Conservation (phyloP, 2,329 filamentous ascomycete genomes). For the Arthrinium puccinioides region DNA sequence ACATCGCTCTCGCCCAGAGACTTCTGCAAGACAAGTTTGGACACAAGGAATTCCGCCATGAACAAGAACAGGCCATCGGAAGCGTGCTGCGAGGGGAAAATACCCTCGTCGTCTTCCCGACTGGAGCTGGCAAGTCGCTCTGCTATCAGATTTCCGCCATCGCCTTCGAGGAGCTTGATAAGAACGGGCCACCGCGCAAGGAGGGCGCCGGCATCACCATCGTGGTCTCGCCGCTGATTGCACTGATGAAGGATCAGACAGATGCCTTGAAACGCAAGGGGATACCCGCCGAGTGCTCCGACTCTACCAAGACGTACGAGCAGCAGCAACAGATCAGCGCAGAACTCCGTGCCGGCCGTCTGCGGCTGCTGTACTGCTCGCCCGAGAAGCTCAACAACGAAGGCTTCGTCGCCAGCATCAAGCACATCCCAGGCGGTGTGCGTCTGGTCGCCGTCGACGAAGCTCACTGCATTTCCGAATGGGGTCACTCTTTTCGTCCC, state of each 20-base stretch:
- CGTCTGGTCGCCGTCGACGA: constrained; percentile 51
- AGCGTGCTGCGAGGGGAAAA: constrained; percentile 30
- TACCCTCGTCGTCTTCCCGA: constrained; percentile 37
- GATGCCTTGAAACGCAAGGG: constrained; percentile 42
- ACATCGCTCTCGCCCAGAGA: constrained; percentile 11
- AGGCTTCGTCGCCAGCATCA: constrained; percentile 49
- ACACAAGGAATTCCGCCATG: constrained; percentile 32
- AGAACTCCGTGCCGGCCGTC: constrained; percentile 32
- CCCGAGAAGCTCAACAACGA: constrained; percentile 56
- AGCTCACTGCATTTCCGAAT: constrained; percentile 51
- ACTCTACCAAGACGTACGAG: constrained; percentile 47
- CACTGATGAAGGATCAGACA: constrained; percentile 55
- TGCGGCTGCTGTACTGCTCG: constrained; percentile 50
- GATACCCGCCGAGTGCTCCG: constrained; percentile 45
- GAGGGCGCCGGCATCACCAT: constrained; percentile 42
- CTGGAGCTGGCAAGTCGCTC: constrained; percentile 41
- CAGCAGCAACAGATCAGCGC: constrained; percentile 30
- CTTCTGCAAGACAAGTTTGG: constrained; percentile 32
- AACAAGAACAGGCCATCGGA: constrained; percentile 34
- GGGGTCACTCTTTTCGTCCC: constrained; percentile 23
- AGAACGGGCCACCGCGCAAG: constrained; percentile 15
- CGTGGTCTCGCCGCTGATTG: constrained; percentile 49
- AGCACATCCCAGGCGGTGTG: constrained; percentile 44
- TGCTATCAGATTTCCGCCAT: constrained; percentile 43
- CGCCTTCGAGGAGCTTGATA: constrained; percentile 37